These are phyloP conservation scores for Meyerozyma carpophila DNA, from an alignment of 1,139 yeast species.

Conservation along the genomic window DNA sequence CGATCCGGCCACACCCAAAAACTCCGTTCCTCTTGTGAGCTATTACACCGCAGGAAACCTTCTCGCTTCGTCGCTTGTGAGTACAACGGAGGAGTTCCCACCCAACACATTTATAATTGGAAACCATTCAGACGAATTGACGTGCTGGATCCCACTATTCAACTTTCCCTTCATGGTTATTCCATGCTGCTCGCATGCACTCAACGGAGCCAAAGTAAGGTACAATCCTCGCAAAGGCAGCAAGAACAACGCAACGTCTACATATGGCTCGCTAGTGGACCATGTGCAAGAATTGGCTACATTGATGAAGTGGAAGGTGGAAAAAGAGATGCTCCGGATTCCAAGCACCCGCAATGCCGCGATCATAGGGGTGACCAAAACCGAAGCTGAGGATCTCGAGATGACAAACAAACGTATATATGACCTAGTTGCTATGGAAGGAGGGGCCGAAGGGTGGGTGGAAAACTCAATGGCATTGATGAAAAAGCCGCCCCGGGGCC, in stretches of 20 bases:
- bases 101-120: conserved; percentile 79
- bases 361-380: conserved; percentile 54
- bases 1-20: conserved; percentile 6
- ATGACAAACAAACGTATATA: conserved; percentile 36
- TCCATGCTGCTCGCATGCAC: conserved; percentile 91
- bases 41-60: conserved; percentile 47
- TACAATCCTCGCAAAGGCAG: conserved; percentile 37
- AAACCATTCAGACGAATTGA: conserved; percentile 91
- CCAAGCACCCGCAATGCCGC: conserved; percentile 96
- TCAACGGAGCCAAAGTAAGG: conserved; percentile 70
- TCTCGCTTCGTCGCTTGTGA: conserved; percentile 51
- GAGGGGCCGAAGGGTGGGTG: conserved; percentile 91
- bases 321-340: conserved; percentile 82
- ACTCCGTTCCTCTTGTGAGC: conserved; percentile 29
- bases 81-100: conserved; percentile 62
- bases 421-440: conserved; percentile 63
- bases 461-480: conserved; percentile 66
- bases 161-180: conserved; percentile 86
- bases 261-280: conserved; percentile 80
- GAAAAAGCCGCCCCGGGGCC: conserved; percentile 39
- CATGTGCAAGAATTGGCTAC: conserved; percentile 70
- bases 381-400: conserved; percentile 20
- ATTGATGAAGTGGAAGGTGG: conserved; percentile 76
- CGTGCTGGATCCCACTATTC: conserved; percentile 90
- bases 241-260: conserved; percentile 32